Evolutionary conservation across 2,329 filamentous ascomycete genomes (phyloP).

Genomic region (Coleophoma crateriformis): DNA sequence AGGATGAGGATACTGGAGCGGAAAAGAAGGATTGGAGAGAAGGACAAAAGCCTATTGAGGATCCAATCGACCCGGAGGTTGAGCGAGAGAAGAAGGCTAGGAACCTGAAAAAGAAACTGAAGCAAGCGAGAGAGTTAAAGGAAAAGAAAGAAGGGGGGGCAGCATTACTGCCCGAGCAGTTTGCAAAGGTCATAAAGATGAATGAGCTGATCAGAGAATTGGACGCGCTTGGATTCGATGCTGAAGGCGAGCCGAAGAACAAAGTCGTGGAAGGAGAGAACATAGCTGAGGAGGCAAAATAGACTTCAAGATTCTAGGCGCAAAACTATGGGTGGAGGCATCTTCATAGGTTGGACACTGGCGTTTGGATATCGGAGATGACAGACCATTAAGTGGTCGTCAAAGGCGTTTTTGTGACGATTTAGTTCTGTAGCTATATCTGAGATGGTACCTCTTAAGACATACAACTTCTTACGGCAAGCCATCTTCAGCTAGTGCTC

Average conservation of each 20-base stretch:
- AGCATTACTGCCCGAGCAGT: slow-evolving; percentile 82
- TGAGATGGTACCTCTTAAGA: too few species aligned
- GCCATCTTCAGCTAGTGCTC: too few species aligned
- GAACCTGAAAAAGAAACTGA: slow-evolving; percentile 88
- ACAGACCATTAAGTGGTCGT: too few species aligned
- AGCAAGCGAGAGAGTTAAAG: slow-evolving; percentile 85
- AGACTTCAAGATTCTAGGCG: too few species aligned
- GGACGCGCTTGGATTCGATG: slow-evolving; percentile 77
- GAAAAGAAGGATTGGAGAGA: slow-evolving; percentile 10
- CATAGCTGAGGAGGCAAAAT: too few species aligned
- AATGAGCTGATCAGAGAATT: slow-evolving; percentile 88
- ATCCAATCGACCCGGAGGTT: slow-evolving; percentile 55
- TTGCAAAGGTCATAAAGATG: slow-evolving; percentile 97
- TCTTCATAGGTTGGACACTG: not conserved
- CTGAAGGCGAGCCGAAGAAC: slow-evolving; percentile 63
- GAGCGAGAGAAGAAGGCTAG: slow-evolving; percentile 91
- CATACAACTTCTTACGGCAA: too few species aligned
- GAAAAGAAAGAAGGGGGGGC: slow-evolving; percentile 87
- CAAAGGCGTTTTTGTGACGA: too few species aligned
- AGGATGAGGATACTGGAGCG: slow-evolving; percentile 34
- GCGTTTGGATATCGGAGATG: too few species aligned
- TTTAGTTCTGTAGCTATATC: too few species aligned
- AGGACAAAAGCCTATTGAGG: slow-evolving; percentile 20
- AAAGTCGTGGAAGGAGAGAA: not conserved
- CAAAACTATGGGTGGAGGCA: not conserved